Base-by-base conservation (phyloP, 768 basidiomycete genomes). In the Pisolithus albus region DNA sequence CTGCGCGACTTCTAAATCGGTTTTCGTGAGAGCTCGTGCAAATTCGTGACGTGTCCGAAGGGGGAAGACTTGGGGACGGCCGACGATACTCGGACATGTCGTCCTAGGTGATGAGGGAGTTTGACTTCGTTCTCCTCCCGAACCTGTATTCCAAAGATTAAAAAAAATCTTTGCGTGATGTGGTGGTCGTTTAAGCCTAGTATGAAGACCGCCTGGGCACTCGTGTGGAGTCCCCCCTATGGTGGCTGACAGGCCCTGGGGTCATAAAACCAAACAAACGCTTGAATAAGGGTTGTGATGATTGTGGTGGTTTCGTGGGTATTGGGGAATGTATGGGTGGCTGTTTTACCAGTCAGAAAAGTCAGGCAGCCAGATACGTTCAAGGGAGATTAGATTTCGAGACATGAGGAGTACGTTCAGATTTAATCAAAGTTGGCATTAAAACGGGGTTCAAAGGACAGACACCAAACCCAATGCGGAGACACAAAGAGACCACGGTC, bases 221-320 rank as follows among this genome's bases (percentile, higher is more conserved):
- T 16, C 43, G 43, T 30, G 43, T 26, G 43, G 43, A 28, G 10
- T 45, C 43, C 15, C 24, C 24, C 43, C 43, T 45, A 26, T 45
- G 43, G 8, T 26, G 43, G 23, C 21, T 28, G 24, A 58, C 57
- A 44, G 67, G 63, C 5, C 67, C 65, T 34, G 51, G 56, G 28
- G 55, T 45, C 26, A 56, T 54, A 46, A 65, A 69, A 8, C 65
- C 61, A 36, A 69, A 52, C 6, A 67, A 49, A 15, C 67, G 66
- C 46, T 58, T 69, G 36, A 69, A 50, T 13, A 69, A 32, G n/a
- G 65, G 66, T 23, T 55, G 54, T 5, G 61, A 53, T 4, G 36
- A 50, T 15, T 67, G 59, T 23, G 43, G 21, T 21, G 67, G 67
- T 45, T 56, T 69, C 5, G 56, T 56, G 4, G 64, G 66, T 23